Conservation (phyloP, 2,329 filamentous ascomycete species). For the Aspergillus sp. region DNA sequence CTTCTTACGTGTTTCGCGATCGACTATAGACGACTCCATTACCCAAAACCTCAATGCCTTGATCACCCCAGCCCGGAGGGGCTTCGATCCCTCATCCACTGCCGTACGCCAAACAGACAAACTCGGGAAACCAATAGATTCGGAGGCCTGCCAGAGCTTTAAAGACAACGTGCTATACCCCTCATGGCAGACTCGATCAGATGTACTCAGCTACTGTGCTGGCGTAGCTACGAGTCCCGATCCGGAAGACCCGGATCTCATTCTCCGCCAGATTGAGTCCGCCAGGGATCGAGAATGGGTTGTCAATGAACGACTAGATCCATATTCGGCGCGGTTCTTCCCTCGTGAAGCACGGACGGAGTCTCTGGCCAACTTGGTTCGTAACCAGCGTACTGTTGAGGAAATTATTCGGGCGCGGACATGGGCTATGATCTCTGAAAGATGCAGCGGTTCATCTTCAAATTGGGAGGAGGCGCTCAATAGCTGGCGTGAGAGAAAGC, state of each 20-base stretch:
- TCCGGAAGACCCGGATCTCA: constrained; percentile 72
- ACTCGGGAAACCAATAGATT: constrained; percentile 50
- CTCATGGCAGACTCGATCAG: constrained; percentile 74
- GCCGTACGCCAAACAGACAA: constrained; percentile 51
- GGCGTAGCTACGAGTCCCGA: constrained; percentile 81
- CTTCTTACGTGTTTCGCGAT: constrained; percentile 80
- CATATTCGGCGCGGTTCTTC: constrained; percentile 83
- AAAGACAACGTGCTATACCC: constrained; percentile 75
- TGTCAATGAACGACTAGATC: constrained; percentile 83
- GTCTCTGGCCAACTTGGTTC: constrained; percentile 62
- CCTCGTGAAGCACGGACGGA: constrained; percentile 68
- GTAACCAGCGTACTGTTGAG: constrained; percentile 66
- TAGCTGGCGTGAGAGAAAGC: constrained; percentile 49
- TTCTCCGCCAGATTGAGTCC: constrained; percentile 63
- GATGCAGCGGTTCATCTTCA: constrained; percentile 57
- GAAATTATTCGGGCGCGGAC: constrained; percentile 72
- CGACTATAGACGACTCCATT: constrained; percentile 86
- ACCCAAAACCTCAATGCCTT: constrained; percentile 88
- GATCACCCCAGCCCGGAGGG: constrained; percentile 60
- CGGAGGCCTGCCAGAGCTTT: constrained; percentile 61
- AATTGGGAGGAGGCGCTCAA: constrained; percentile 61
- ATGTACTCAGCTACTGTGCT: constrained; percentile 83
- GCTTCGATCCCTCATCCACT: constrained; percentile 77
- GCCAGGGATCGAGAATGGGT: constrained; percentile 63
- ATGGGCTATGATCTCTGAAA: constrained; percentile 69